Percentiles rank a stretch among this genome's conserved stretches.
Conservation (phyloP, 2,329 filamentous ascomycete genomes). For the Hypoxylon sp. region DNA sequence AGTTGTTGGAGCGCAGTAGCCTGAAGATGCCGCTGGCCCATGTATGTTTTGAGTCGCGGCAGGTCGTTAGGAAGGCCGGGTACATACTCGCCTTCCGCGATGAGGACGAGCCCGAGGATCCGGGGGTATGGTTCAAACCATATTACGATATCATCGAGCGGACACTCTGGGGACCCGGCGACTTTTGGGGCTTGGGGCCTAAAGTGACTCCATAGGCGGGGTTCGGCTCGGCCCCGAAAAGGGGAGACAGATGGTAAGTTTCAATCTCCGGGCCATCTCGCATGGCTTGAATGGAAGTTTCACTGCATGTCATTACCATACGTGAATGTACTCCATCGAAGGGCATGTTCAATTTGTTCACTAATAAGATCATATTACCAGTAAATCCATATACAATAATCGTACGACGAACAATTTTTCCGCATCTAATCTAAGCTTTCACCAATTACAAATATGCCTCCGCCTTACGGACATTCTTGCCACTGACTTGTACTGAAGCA, state of each 20-base stretch:
- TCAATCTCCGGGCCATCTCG: not conserved
- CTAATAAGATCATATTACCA: conserved; percentile 45
- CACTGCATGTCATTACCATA: not conserved
- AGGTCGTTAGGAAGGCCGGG: conserved; percentile 47
- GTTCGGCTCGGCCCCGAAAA: too few species aligned
- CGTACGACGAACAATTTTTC: conserved; percentile 3
- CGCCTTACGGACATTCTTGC: conserved; percentile 48
- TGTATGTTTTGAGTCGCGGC: conserved; percentile 51
- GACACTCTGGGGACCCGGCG: conserved; percentile 50
- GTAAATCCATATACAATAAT: not conserved
- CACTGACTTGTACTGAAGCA: conserved; percentile 49
- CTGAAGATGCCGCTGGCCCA: conserved; percentile 48
- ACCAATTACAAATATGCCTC: conserved; percentile 25
- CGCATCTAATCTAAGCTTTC: not conserved
- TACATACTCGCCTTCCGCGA: conserved; percentile 51
- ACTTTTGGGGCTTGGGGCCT: conserved; percentile 39
- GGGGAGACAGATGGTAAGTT: too few species aligned
- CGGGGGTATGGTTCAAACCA: conserved; percentile 52
- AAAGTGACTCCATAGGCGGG: too few species aligned
- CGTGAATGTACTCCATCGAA: not conserved
- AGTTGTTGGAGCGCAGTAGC: conserved; percentile 46
- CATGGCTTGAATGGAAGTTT: not conserved
- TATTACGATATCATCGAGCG: conserved; percentile 47
- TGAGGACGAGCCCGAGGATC: conserved; percentile 47
- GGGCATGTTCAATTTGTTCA: conserved; percentile 45